Evolutionary conservation across 2,329 filamentous ascomycete genomes (phyloP).

Genomic region (Podosphaera leucotricha): DNA sequence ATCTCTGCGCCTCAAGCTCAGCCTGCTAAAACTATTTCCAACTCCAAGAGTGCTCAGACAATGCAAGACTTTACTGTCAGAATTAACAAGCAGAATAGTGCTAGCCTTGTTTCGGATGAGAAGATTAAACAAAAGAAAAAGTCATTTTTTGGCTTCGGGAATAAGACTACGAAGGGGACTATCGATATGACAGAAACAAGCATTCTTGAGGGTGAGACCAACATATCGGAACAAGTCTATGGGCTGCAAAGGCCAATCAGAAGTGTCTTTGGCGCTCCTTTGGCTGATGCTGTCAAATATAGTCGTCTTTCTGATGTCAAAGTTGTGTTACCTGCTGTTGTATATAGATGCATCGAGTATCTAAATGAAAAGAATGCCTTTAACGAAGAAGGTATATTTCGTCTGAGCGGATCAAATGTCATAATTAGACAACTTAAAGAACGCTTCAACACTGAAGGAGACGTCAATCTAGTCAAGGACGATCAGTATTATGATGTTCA

Average conservation of each 20-base stretch:
- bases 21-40: slow-evolving; percentile 43
- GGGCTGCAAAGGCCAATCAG: slow-evolving; percentile 31
- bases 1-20: slow-evolving; percentile 13
- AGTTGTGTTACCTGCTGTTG: slow-evolving; percentile 66
- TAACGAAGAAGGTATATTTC: slow-evolving; percentile 84
- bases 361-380: slow-evolving; percentile 61
- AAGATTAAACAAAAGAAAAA: slow-evolving; percentile 58
- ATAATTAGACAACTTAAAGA: slow-evolving; percentile 80
- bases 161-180: slow-evolving; percentile 32
- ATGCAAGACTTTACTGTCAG: slow-evolving; percentile 67
- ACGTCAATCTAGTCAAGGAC: slow-evolving; percentile 65
- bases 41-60: slow-evolving; percentile 57
- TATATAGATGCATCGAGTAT: slow-evolving; percentile 90
- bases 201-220: slow-evolving; percentile 23
- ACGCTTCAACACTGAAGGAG: slow-evolving; percentile 79
- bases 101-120: slow-evolving; percentile 36
- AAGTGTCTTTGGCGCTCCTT: slow-evolving; percentile 62
- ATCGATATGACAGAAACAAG: slow-evolving; percentile 34
- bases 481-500: slow-evolving; percentile 86
- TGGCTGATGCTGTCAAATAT: slow-evolving; percentile 67
- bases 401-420: slow-evolving; percentile 86
- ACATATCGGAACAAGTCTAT: slow-evolving; percentile 19
- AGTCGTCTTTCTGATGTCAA: slow-evolving; percentile 50
- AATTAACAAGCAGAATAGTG: slow-evolving; percentile 46
- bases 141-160: slow-evolving; percentile 47